Evolutionary conservation across 345 rosid genomes (phyloP).

Genomic region (Trapa incisa): DNA sequence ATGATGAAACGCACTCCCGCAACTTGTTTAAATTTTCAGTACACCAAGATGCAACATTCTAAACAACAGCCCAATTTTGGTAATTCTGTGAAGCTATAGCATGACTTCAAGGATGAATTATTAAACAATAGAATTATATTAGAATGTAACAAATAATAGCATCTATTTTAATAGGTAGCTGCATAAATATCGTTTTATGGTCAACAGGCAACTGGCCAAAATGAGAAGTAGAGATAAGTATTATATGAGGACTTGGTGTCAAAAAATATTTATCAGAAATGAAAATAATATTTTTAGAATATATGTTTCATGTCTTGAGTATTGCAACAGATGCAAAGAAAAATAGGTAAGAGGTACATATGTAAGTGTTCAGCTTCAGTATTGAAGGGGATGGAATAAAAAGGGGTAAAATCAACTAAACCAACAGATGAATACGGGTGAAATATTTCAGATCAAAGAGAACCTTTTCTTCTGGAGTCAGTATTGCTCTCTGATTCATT

Average conservation of each 20-base stretch:
- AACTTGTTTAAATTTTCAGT: not conserved
- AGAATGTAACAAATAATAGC: too few relatives aligned
- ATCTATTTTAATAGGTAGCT: too few relatives aligned
- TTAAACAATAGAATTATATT: not conserved
- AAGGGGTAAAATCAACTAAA: not conserved
- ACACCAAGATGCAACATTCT: not conserved
- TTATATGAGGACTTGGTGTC: not conserved
- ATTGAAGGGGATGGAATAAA: not conserved
- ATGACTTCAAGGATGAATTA: not conserved
- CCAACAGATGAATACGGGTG: not conserved
- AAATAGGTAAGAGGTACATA: not conserved
- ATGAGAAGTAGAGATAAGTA: too few relatives aligned
- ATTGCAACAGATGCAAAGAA: not conserved
- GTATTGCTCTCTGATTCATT: conserved; percentile 55
- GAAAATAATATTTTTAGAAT: not conserved
- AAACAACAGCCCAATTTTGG: not conserved
- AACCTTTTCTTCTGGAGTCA: conserved; percentile 93
- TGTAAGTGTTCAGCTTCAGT: not conserved
- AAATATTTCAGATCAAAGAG: not conserved
- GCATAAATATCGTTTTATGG: too few relatives aligned
- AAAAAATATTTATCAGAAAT: not conserved
- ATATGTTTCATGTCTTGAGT: not conserved
- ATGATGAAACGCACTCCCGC: not conserved
- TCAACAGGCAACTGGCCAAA: too few relatives aligned
- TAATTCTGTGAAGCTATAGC: not conserved